phyloP scores from a whole-genome alignment of 2,329 filamentous ascomycete genomes.

The Blastomyces gilchristii region DNA sequence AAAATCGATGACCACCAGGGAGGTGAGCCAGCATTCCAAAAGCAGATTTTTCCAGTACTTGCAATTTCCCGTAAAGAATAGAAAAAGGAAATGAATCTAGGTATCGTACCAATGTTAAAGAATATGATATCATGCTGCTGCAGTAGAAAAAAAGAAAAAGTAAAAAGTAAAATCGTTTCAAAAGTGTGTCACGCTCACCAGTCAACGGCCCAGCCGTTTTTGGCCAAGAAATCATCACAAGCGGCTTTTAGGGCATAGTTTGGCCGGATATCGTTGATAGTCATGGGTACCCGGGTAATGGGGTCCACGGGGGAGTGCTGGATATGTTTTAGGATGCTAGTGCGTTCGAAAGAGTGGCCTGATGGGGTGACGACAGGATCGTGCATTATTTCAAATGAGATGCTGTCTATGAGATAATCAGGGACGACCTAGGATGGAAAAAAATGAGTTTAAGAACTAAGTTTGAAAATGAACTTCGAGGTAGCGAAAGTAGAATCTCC shows the following conservation, averaged over 20 bases:
- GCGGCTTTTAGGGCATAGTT: constrained; percentile 75
- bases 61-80: neutral
- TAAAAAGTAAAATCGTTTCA: no score
- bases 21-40: neutral
- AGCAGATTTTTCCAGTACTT: neutral
- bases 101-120: neutral
- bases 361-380: constrained; percentile 52
- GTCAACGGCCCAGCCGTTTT: constrained; percentile 88
- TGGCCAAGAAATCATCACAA: constrained; percentile 71
- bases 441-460: neutral
- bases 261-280: constrained; percentile 59
- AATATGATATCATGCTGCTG: neutral
- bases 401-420: constrained; percentile 40
- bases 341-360: constrained; percentile 81
- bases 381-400: constrained; percentile 43
- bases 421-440: constrained; percentile 32
- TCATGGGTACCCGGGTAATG: constrained; percentile 66
- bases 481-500: neutral
- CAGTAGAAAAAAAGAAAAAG: neutral
- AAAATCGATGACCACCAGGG: neutral
- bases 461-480: neutral
- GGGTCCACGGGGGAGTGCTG: constrained; percentile 67
- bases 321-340: constrained; percentile 76
- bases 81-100: neutral
- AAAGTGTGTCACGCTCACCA: constrained; percentile 46